A percentile compares a stretch with the other conserved stretches of the same genome.
phyloP scores from a whole-genome alignment of 495 filamentous ascomycete species.

The Aspergillus funiculosus region DNA sequence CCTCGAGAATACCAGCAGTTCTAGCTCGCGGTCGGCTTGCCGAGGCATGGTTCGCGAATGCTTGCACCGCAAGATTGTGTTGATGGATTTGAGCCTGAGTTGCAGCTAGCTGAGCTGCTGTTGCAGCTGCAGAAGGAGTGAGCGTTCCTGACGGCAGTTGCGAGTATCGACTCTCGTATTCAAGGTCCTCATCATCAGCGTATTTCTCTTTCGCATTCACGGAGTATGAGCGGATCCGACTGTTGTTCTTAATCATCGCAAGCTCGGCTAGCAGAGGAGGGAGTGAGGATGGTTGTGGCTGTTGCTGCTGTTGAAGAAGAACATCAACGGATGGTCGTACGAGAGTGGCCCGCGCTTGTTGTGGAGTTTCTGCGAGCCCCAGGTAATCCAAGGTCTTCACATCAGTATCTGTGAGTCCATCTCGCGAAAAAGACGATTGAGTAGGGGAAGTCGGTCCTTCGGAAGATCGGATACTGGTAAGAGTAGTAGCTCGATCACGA shows the following conservation, averaged over 20 bases:
- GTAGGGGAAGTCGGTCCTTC: constrained; percentile 84
- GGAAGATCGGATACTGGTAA: constrained; percentile 83
- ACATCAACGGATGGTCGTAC: constrained; percentile 48
- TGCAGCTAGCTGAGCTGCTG: constrained; percentile 66
- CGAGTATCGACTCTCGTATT: constrained; percentile 54
- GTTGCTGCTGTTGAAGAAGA: constrained; percentile 48
- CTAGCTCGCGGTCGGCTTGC: constrained; percentile 79
- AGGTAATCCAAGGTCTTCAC: constrained; percentile 95
- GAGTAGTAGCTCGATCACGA: constrained; percentile 73
- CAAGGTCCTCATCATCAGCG: constrained; percentile 85
- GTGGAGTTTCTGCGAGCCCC: constrained; percentile 89
- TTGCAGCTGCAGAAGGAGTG: constrained; percentile 61
- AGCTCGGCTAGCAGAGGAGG: constrained; percentile 75
- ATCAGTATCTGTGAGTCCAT: constrained; percentile 80
- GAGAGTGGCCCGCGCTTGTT: constrained; percentile 66
- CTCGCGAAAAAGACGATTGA: constrained; percentile 82
- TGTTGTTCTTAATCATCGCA: constrained; percentile 70
- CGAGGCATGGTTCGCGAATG: constrained; percentile 77
- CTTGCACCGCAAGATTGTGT: constrained; percentile 90
- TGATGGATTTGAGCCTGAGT: constrained; percentile 88
- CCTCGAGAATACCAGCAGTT: constrained; percentile 84
- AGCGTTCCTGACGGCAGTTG: constrained; percentile 62
- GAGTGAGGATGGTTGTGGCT: constrained; percentile 50
- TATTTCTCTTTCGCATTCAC: constrained; percentile 99
- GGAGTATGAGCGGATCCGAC: constrained; percentile 90